Percentiles rank a stretch among this genome's conserved stretches.
Evolutionary conservation across 2,329 filamentous ascomycete genomes (phyloP).

Genomic region (Diaporthe caulivora): DNA sequence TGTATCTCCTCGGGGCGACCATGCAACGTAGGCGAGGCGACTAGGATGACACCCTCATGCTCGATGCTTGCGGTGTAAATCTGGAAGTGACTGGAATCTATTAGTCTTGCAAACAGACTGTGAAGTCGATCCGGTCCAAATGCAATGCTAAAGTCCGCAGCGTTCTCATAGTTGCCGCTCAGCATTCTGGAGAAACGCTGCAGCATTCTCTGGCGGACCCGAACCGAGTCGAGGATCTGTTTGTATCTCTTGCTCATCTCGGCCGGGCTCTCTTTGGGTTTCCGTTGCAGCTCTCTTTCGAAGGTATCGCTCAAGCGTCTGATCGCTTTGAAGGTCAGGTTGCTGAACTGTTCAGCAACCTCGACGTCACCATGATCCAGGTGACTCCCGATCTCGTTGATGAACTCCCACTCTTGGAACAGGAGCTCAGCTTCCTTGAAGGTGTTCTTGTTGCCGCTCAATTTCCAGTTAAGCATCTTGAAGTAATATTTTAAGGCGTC

Average conservation of each 20-base stretch:
- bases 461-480: constrained; percentile 97
- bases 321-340: constrained; percentile 91
- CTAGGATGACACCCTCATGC: constrained; percentile 82
- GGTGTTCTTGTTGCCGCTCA: constrained; percentile 97
- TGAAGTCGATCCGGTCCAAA: constrained; percentile 75
- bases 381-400: constrained; percentile 90
- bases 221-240: constrained; percentile 92
- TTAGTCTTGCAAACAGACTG: constrained; percentile 83
- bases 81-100: constrained; percentile 87
- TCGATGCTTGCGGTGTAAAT: constrained; percentile 79
- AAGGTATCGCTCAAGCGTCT: constrained; percentile 91
- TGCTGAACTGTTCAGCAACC: constrained; percentile 97
- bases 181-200: constrained; percentile 94
- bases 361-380: constrained; percentile 95
- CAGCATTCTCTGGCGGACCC: constrained; percentile 94
- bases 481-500: constrained; percentile 98
- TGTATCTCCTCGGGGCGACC: constrained; percentile 85
- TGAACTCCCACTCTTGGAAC: constrained; percentile 98
- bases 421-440: constrained; percentile 99
- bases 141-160: constrained; percentile 92
- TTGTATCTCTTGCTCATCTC: constrained; percentile 99
- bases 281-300: constrained; percentile 87
- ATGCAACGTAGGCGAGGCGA: constrained; percentile 85
- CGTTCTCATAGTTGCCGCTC: constrained; percentile 95
- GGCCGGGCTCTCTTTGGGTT: constrained; percentile 82